These are phyloP conservation scores for Xenoacremonium recifei DNA, from an alignment of 2,329 filamentous ascomycete genomes.

Conservation along the genomic window DNA sequence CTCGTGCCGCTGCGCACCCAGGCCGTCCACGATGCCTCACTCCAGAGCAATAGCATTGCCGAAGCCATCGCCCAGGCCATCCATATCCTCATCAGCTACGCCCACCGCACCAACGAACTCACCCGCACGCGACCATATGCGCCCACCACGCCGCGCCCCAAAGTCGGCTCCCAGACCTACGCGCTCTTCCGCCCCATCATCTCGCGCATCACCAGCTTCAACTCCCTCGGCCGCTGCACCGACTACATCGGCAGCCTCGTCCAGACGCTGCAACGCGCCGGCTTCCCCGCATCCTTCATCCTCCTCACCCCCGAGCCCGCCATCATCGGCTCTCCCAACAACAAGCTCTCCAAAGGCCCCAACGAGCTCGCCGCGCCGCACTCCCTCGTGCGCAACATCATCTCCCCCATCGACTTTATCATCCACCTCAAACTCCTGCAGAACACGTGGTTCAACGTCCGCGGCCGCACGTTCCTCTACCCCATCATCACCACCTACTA, in stretches of 20 bases:
- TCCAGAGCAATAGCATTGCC: constrained; percentile 52
- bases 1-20: constrained; percentile 59
- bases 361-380: constrained; percentile 43
- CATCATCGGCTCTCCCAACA: constrained; percentile 21
- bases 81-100: constrained; percentile 73
- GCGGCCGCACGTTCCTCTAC: constrained; percentile 42
- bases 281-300: constrained; percentile 42
- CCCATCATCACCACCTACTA: constrained; percentile 46
- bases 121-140: constrained; percentile 60
- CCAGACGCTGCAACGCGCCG: constrained; percentile 43
- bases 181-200: constrained; percentile 53
- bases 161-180: constrained; percentile 41
- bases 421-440: constrained; percentile 47
- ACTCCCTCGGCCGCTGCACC: constrained; percentile 38
- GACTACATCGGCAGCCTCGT: constrained; percentile 44
- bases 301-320: constrained; percentile 38
- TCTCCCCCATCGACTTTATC: constrained; percentile 40
- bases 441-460: constrained; percentile 40
- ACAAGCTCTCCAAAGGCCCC: constrained; percentile 26
- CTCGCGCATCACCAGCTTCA: constrained; percentile 45
- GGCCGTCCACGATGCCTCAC: constrained; percentile 28
- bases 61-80: constrained; percentile 66
- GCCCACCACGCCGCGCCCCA: constrained; percentile 35
- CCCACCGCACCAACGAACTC: constrained; percentile 73
- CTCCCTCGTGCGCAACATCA: constrained; percentile 40